A percentile compares a stretch with the other conserved stretches of the same genome.
Evolutionary conservation across 495 filamentous ascomycete species (phyloP).

Genomic region (Podospora pseudopauciseta): DNA sequence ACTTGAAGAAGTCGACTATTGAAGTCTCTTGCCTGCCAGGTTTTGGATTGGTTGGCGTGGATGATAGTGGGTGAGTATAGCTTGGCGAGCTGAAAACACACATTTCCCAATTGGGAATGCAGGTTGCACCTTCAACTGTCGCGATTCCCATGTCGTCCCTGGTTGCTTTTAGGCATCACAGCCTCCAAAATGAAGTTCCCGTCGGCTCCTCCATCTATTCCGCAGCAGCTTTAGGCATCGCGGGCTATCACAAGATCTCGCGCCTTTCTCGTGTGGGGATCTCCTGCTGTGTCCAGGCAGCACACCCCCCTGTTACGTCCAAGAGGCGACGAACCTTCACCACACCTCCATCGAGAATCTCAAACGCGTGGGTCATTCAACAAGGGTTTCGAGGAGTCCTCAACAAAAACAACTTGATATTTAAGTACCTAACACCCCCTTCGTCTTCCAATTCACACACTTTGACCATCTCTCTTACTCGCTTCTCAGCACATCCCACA

Average conservation of each 20-base stretch:
- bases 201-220: neutral
- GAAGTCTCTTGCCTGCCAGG: neutral
- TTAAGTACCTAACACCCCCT: neutral
- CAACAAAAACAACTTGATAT: neutral
- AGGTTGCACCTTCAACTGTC: neutral
- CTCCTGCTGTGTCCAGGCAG: slow-evolving; percentile 15
- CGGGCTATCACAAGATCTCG: slow-evolving; percentile 24
- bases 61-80: neutral
- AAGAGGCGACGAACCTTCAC: neutral
- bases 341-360: neutral
- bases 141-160: neutral
- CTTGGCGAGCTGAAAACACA: neutral
- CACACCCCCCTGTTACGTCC: slow-evolving; percentile 9
- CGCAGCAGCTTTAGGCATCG: neutral
- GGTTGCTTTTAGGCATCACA: slow-evolving; percentile 2
- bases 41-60: neutral
- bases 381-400: neutral
- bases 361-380: neutral
- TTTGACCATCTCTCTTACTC: neutral
- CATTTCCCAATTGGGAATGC: slow-evolving; percentile 3
- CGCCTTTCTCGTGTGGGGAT: slow-evolving; percentile 17
- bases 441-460: neutral
- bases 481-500: neutral
- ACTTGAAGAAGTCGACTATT: neutral
- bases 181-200: neutral